Evolutionary conservation across 1,284 basidiomycete species (phyloP).

Genomic region (Trichosporon sp.): DNA sequence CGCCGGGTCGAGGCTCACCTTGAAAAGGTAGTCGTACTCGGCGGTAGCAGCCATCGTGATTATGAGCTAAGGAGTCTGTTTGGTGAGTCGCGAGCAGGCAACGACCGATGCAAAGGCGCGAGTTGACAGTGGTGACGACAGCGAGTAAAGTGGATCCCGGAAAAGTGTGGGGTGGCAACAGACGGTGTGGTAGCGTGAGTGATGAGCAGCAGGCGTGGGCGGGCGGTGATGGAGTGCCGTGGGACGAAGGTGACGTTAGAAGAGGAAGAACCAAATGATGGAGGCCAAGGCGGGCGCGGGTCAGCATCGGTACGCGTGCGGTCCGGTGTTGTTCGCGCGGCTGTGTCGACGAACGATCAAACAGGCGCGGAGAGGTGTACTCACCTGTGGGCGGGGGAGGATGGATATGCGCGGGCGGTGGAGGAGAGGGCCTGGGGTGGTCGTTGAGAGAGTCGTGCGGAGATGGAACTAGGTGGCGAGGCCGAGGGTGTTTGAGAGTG

Average conservation of each 20-base stretch:
- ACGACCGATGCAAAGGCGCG: not conserved
- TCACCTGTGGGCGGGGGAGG: not conserved
- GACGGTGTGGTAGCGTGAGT: not conserved
- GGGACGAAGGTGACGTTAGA: not conserved
- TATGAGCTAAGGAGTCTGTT: not conserved
- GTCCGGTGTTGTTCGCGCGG: not conserved
- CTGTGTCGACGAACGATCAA: not conserved
- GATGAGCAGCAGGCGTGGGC: not conserved
- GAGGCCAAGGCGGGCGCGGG: not conserved
- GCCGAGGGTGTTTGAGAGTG: not conserved
- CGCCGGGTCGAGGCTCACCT: conserved; percentile 46
- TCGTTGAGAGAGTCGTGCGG: not conserved
- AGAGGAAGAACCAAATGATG: not conserved
- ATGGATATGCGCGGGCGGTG: not conserved
- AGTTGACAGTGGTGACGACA: not conserved
- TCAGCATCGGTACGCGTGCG: not conserved
- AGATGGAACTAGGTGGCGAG: not conserved
- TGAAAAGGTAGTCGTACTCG: conserved; percentile 97
- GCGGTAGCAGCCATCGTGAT: conserved; percentile 55
- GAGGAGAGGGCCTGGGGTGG: not conserved
- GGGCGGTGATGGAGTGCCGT: not conserved
- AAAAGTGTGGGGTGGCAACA: not conserved
- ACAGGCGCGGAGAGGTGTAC: not conserved
- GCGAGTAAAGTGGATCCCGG: not conserved
- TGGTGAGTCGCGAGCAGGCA: not conserved